Evolutionary conservation across 176 grass and related monocot genomes (phyloP), one percentile per base, ranked within the genome.

Genomic region (Cenchrus fungigraminus): DNA sequence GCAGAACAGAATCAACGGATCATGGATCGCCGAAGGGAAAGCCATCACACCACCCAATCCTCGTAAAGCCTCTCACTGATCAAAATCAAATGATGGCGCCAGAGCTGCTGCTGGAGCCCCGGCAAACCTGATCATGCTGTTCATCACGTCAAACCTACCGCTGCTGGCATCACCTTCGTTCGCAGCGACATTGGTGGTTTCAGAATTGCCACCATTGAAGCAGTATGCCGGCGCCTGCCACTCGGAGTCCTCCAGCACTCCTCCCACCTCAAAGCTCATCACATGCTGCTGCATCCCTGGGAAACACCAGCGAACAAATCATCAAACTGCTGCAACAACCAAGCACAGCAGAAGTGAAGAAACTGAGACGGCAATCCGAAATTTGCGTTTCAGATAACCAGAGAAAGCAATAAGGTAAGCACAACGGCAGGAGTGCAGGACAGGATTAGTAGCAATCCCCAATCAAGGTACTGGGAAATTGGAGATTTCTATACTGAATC

Each of bases 221-320:
- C 88, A 93, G 34, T 81, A 43, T 15, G 79, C 32, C 0, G 91
- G 91, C 1, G 91, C 91, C 42, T 93, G 92, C 92, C 88, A 93
- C 20, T 83, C 28, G 40, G 88, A 79, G 67, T 93, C 92, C 55
- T 94, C 86, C 15, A 94, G 92, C 12, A 67, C 62, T 20, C 15
- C 70, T 12, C 92, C 92, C 19, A 83, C 92, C 51, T 94, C 88
- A 37, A 94, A 94, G 17, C 78, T 88, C 83, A 94, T 94, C 53
- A 94, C 92, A 46, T 91, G 79, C 46, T 79, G 86, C 17, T 82
- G 76, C 80, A 87, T 92, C 19, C 83, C 87, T 84, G 80, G 1
- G 44, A 58, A 59, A 72, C 6, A 82, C 3, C n/a, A 71, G 6
- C 55, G 16, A 20, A 54, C 45, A 14, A 8, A 74, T 67, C n/a